Base-by-base conservation (phyloP, 2,329 filamentous ascomycete species). In the Lachnum nothofagi region DNA sequence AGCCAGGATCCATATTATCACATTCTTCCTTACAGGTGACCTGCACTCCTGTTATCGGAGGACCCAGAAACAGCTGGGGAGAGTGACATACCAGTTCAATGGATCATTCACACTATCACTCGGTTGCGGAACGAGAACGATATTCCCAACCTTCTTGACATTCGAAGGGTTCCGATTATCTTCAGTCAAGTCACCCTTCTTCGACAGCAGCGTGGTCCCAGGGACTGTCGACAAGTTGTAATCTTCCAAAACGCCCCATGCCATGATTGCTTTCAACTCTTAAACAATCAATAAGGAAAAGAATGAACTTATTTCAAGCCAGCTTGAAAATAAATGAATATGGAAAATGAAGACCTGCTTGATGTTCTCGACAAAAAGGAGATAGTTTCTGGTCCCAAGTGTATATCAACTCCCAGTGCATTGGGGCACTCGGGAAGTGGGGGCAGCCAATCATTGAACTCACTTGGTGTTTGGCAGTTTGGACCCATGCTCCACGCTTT, bases 111-210 rank as follows among this genome's bases (percentile, higher is more conserved):
- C 72, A 10, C 70, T 73, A 48, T 70, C 63, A 14, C 72, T 73
- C 14, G 77, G 77, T 46, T 72, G 69, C 6, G 76, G 76, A 5
- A 72, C 70, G 23, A 79, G 69, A 22, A 76, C 68, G 40, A 79
- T 68, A 52, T 78, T 37, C 39, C 37, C 41, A 27, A 20, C 17
- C 22, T 42, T 42, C 16, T 41, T 37, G 31, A 34, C 9, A 16
- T 16, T 8, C n/a, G 31, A 6, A 34, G 5, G 5, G n/a, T 16
- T 34, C n/a, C 7, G 7, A 16, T 8, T 16, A 34, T 34, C 31
- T 34, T 14, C 31, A 34, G n/a, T 14, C n/a, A 34, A 8, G 5
- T 34, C 7, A 10, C n/a, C 31, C n/a, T 34, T 34, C n/a, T 34
- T 34, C 8, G 31, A 34, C 31, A 34, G 31, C n/a, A 34, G n/a